Base-by-base conservation (phyloP, 2,329 filamentous ascomycete species). In the Fusarium armeniacum region DNA sequence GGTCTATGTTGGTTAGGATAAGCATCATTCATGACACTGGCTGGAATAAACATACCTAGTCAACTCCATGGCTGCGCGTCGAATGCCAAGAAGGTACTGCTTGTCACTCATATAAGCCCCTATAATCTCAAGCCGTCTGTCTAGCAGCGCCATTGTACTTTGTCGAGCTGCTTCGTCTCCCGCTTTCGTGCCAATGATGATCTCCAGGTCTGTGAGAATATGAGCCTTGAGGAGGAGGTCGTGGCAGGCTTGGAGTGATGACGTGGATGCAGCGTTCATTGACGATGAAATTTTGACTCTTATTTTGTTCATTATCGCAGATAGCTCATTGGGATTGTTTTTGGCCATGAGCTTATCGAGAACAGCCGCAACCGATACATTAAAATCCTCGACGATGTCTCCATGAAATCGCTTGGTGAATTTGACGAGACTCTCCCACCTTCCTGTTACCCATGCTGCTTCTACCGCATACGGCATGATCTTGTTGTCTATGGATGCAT, bases 81-180 rank as follows among this genome's bases (percentile, higher is more conserved):
- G 89, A 41, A 98, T 86, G 2, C 94, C 92, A 30, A 99, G 84
- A 12, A 99, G 81, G 76, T 97, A 98, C 77, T 98, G 95, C 78
- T 99, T 99, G 77, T 99, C 94, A 54, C 90, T 89, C 38, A 94
- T 90, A 74, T 96, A 97, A 2, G 94, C 93, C 1, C 97, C 96
- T 4, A 99, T 83, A 2, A 97, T 86, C 71, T 94, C 92, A n/a
- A 99, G 82, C n/a, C 96, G 90, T 46, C 91, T 89, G 65, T 91
- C 86, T 7, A 98, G 65, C 7, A 81, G 64, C 3, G 68, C 63
- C 61, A 80, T 76, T 4, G 77, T 78, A 52, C 73, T 77, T 35
- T 74, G 75, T 33, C 76, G 77, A 43, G 79, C 79, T 47, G 81
- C 77, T 54, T 84, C 80, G 11, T 81, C 80, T 46, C 84, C 81